Percentiles rank a stretch among this genome's conserved stretches.
These are phyloP conservation scores for Bonnemaisonia californica DNA, from an alignment of 31 red algal genomes.

Conservation along the genomic window DNA sequence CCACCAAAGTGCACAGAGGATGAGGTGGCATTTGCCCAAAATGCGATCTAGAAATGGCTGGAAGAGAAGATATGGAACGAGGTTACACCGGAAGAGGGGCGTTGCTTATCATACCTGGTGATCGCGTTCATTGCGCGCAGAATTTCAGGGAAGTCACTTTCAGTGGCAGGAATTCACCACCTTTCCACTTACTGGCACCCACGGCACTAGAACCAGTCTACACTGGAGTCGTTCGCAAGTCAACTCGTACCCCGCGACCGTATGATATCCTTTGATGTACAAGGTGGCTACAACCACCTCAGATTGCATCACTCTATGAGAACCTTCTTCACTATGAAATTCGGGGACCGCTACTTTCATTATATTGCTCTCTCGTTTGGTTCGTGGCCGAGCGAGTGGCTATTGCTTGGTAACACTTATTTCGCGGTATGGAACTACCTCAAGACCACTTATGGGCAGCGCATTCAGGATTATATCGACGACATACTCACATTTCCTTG, in stretches of 20 bases:
- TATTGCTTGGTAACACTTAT: too few relatives aligned
- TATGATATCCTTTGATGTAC: not conserved
- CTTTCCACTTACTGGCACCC: too few relatives aligned
- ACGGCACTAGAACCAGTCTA: not conserved
- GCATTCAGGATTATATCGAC: not conserved
- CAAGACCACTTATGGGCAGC: not conserved
- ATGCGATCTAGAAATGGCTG: not conserved
- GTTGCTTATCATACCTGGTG: not conserved
- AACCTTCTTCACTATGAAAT: not conserved
- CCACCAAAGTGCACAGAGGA: not conserved
- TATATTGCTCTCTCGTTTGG: not conserved
- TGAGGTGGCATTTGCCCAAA: not conserved
- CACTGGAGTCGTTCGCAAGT: not conserved
- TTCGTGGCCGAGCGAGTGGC: not conserved
- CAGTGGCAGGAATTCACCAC: not conserved
- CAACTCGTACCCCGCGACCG: not conserved
- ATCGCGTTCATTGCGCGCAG: too few relatives aligned
- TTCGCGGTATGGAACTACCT: conserved; percentile 6
- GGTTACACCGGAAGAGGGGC: not conserved
- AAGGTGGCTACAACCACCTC: not conserved
- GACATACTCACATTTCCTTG: not conserved
- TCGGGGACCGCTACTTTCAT: not conserved
- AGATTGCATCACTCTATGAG: not conserved
- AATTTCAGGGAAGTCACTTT: not conserved
- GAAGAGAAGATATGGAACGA: not conserved